Base-by-base conservation (phyloP, 2,329 filamentous ascomycete genomes). In the Microsporum audouinii region DNA sequence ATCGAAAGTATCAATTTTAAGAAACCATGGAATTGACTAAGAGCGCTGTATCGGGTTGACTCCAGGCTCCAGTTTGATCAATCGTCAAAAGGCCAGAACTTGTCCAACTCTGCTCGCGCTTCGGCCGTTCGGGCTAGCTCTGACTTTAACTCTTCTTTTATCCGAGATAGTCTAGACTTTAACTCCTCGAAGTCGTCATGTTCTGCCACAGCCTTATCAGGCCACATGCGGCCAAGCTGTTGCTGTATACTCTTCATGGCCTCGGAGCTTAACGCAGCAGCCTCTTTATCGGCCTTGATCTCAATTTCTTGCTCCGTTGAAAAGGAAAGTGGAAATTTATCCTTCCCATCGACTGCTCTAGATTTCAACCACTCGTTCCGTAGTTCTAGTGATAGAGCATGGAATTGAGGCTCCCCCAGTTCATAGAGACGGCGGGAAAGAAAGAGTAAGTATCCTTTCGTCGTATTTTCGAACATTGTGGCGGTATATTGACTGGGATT, bases 41-140 rank as follows among this genome's bases (percentile, higher is more conserved):
- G 14, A 31, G 8, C 14, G 38, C 5, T 39, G 5, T 12, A 12
- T 39, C 4, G 3, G 17, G 17, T 27, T 17, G 23, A 47, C n/a
- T 27, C 4, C 6, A 27, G 4, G 23, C 2, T 47, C 43, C n/a
- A 47, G 6, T 47, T 47, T 33, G 7, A 38, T 56, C 39, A 63
- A 60, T 60, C 53, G 31, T 56, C 39, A 56, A 63, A 65, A 10
- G 62, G 62, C 62, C 60, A 65, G 10, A 53, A 38, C 17, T 53
- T 17, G 55, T 58, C 55, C 17, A 61, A 64, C 12, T n/a, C 29
- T 10, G 29, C 38, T 41, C 23, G 61, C n/a, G 62, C 60, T 14
- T 58, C 36, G 17, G 56, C 10, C 3, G 61, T 60, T 14, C 36
- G 17, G 3, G 60, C 58, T 29, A 62, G 60, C 7, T 56, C 49